Conservation (phyloP, 257 asterid genomes). For the Scutellaria galericulata region DNA sequence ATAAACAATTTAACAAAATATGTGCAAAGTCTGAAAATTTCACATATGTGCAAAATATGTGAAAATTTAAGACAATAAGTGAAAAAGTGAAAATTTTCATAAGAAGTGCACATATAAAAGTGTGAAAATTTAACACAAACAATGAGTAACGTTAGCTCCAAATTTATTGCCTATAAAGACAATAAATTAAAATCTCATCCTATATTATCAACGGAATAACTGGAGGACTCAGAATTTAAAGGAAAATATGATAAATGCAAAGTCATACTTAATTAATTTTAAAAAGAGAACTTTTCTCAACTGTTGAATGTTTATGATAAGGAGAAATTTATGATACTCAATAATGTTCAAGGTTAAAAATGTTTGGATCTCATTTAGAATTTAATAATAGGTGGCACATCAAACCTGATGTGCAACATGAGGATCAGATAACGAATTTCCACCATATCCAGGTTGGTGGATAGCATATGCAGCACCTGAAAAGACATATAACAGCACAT, state of each 20-base stretch:
- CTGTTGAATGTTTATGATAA: not conserved
- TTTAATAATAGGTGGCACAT: not conserved
- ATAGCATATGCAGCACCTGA: slow-evolving; percentile 54
- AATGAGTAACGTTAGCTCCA: slow-evolving; percentile 14
- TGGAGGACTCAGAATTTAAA: not conserved
- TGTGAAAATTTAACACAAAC: not conserved
- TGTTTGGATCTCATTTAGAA: slow-evolving; percentile 4
- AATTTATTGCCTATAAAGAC: not conserved
- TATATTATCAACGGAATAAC: slow-evolving; percentile 2
- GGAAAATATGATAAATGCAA: too few species aligned
- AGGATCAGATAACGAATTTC: slow-evolving; percentile 40
- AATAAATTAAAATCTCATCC: not conserved
- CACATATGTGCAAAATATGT: too few species aligned
- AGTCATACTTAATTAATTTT: too few species aligned
- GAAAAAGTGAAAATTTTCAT: not conserved
- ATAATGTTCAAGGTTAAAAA: slow-evolving; percentile 12
- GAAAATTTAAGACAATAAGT: too few species aligned
- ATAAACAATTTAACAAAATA: not conserved
- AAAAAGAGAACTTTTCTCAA: too few species aligned
- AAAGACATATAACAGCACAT: not conserved
- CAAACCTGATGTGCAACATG: slow-evolving; percentile 60
- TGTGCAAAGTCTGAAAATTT: too few species aligned
- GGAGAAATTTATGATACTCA: not conserved
- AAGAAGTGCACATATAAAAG: not conserved
- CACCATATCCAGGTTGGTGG: slow-evolving; percentile 53